A percentile compares a stretch with the other conserved stretches of the same genome.
Conservation (phyloP, 2,329 filamentous ascomycete genomes). For the Paradendryphiella salina region DNA sequence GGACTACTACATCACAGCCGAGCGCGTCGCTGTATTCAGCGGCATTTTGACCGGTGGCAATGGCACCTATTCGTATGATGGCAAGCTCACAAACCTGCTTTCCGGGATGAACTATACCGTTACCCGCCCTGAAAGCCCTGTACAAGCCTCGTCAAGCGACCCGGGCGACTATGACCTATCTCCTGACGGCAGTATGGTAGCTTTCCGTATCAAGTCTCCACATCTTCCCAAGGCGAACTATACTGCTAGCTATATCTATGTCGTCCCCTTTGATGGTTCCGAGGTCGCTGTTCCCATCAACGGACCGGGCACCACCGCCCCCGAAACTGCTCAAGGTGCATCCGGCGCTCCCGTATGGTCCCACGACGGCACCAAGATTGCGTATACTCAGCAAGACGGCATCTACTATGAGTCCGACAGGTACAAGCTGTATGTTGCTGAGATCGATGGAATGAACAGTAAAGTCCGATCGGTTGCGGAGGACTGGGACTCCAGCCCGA, state of each 20-base stretch:
- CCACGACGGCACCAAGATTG: slow-evolving; percentile 69
- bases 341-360: slow-evolving; percentile 71
- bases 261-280: slow-evolving; percentile 68
- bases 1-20: slow-evolving; percentile 71
- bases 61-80: slow-evolving; percentile 37
- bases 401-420: slow-evolving; percentile 76
- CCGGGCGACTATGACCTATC: slow-evolving; percentile 76
- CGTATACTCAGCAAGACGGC: slow-evolving; percentile 74
- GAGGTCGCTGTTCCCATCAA: slow-evolving; percentile 38
- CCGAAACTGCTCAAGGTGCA: slow-evolving; percentile 61
- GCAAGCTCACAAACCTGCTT: slow-evolving; percentile 52
- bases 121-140: slow-evolving; percentile 65
- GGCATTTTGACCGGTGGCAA: slow-evolving; percentile 57
- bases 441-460: slow-evolving; percentile 36
- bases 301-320: slow-evolving; percentile 37
- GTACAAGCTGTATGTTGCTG: slow-evolving; percentile 54
- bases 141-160: slow-evolving; percentile 73
- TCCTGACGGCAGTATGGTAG: slow-evolving; percentile 62
- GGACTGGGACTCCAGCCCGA: slow-evolving; percentile 43
- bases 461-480: slow-evolving; percentile 35
- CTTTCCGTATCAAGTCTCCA: slow-evolving; percentile 77
- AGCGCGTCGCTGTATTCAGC: slow-evolving; percentile 74
- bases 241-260: slow-evolving; percentile 82
- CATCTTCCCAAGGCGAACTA: slow-evolving; percentile 70
- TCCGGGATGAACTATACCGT: slow-evolving; percentile 63